These are phyloP conservation scores for Barnettozyma hawaiiensis DNA, from an alignment of 1,139 yeast species.

Conservation along the genomic window DNA sequence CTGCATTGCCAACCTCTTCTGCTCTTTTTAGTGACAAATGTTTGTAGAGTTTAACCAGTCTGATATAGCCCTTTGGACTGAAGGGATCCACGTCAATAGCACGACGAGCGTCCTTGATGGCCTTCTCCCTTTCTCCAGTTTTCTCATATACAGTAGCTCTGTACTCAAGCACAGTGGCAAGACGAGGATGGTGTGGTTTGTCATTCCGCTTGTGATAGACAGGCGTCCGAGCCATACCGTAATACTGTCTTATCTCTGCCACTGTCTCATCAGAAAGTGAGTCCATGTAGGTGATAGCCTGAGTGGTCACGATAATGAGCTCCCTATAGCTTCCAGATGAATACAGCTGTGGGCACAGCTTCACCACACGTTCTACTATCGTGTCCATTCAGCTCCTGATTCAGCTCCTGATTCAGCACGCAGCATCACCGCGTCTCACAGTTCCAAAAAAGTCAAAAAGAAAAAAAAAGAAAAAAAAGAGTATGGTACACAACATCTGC, in stretches of 20 bases:
- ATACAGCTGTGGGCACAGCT: constrained; percentile 3
- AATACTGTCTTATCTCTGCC: constrained; percentile 7
- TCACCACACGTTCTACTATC: background rate
- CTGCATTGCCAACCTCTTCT: constrained; percentile 26
- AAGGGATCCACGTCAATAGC: constrained; percentile 46
- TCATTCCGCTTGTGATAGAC: constrained; percentile 13
- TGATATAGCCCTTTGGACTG: constrained; percentile 54
- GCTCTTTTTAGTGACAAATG: constrained; percentile 35
- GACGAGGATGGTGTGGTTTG: constrained; percentile 28
- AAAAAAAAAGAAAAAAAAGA: background rate
- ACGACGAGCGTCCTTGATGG: constrained; percentile 41
- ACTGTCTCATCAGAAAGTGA: constrained; percentile 16
- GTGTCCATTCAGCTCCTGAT: background rate
- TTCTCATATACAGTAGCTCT: constrained; percentile 59
- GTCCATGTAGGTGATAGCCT: constrained; percentile 18
- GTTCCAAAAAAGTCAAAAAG: background rate
- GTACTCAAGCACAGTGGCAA: constrained; percentile 32
- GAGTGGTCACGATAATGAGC: constrained; percentile 16
- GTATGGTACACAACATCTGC: too few relatives aligned
- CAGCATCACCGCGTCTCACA: background rate
- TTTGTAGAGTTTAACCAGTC: constrained; percentile 36
- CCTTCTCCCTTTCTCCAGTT: constrained; percentile 35
- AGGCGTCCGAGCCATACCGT: constrained; percentile 16
- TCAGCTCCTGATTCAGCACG: background rate
- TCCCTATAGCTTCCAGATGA: constrained; percentile 11